Evolutionary conservation across 2,329 filamentous ascomycete species (phyloP).

Genomic region (Aureobasidium sp.): DNA sequence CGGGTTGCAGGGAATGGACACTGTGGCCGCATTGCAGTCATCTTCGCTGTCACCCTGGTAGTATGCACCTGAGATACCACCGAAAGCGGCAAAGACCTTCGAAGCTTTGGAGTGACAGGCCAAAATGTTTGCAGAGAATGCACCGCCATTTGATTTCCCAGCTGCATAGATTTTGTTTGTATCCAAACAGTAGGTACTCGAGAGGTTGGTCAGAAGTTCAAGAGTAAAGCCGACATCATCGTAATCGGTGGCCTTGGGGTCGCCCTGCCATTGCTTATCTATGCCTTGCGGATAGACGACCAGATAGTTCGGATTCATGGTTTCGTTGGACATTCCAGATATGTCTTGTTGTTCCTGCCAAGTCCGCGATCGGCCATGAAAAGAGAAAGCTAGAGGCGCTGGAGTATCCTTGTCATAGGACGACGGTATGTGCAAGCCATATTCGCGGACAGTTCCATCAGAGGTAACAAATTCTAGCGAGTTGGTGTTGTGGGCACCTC

Average conservation of each 20-base stretch:
- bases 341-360: conserved; percentile 35
- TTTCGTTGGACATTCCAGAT: conserved; percentile 40
- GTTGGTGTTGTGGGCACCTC: conserved; percentile 20
- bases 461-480: conserved; percentile 20
- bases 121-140: conserved; percentile 40
- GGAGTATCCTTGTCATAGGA: conserved; percentile 34
- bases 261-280: conserved; percentile 35
- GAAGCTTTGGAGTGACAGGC: conserved; percentile 39
- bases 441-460: conserved; percentile 25
- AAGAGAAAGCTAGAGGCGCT: conserved; percentile 42
- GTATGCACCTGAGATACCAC: conserved; percentile 41
- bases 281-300: conserved; percentile 40
- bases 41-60: conserved; percentile 30
- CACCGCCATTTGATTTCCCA: conserved; percentile 50
- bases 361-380: conserved; percentile 38
- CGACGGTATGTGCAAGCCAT: conserved; percentile 34
- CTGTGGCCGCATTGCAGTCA: conserved; percentile 19
- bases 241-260: conserved; percentile 30
- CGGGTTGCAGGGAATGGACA: conserved; percentile 24
- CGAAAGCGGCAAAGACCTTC: conserved; percentile 44
- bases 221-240: conserved; percentile 39
- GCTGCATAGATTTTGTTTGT: conserved; percentile 36
- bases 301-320: conserved; percentile 39
- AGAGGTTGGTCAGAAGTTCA: conserved; percentile 35
- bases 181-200: conserved; percentile 39